These are phyloP conservation scores for Trichoderma cornu-damae DNA, from an alignment of 2,329 filamentous ascomycete species.

Conservation along the genomic window DNA sequence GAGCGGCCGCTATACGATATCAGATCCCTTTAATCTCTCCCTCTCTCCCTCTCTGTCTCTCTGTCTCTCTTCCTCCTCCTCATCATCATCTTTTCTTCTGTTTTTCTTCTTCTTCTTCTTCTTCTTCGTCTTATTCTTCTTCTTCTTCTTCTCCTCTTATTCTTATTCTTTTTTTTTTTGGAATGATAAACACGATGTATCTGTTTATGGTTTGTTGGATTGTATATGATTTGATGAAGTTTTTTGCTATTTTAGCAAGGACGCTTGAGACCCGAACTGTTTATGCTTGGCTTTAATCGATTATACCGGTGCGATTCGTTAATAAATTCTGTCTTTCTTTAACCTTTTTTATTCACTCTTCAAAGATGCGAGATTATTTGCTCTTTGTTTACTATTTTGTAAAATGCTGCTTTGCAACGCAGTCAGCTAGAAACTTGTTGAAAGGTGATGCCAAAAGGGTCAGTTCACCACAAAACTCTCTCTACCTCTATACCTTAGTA, in stretches of 20 bases:
- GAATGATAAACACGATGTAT: conserved; percentile 9
- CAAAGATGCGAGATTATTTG: background rate
- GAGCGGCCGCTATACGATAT: background rate
- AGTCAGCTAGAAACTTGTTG: background rate
- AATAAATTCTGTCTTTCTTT: conserved; percentile 5
- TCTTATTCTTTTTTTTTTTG: background rate
- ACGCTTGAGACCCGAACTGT: conserved; percentile 1
- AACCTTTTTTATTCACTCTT: background rate
- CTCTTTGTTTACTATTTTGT: background rate
- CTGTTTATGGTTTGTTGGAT: conserved; percentile 5
- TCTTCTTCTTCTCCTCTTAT: background rate
- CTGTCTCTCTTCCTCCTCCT: background rate
- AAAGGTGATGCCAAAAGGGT: background rate
- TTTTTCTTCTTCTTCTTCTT: background rate
- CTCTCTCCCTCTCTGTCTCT: background rate
- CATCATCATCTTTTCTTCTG: background rate
- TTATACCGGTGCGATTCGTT: conserved; percentile 8
- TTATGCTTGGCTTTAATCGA: conserved; percentile 4
- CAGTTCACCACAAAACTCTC: too few species aligned
- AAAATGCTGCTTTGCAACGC: background rate
- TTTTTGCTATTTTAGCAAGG: background rate
- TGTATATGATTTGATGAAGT: conserved; percentile 15
- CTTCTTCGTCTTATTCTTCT: background rate
- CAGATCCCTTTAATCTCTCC: background rate
- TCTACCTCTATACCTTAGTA: too few species aligned